Evolutionary conservation across 2,329 filamentous ascomycete species (phyloP), one percentile per base, ranked within the genome.

Genomic region (Phoma sp.): DNA sequence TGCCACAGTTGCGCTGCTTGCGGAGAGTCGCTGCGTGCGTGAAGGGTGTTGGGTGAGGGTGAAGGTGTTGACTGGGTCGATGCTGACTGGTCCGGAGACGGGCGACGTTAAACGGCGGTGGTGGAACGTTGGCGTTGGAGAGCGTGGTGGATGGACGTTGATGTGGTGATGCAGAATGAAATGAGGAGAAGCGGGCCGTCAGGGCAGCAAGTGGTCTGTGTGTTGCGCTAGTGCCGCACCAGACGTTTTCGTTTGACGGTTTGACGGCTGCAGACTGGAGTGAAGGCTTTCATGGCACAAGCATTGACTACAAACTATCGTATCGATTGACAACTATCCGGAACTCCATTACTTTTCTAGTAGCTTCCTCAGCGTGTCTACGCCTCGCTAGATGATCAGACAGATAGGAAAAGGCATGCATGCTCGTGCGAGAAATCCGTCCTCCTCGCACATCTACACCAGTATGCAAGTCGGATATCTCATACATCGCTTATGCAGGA

Each of bases 401-500:
- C 53, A 58, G 37, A 58, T 62, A 58, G 49, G 52, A 52, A 62
- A 53, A 42, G 42, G 46, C 47, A 50, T 51, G 53, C 50, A 55
- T 49, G 56, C 54, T 56, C 53, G 54, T 52, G 46, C 58, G 72
- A 73, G 73, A 74, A 66, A 76, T 76, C 73, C 73, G 68, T 76
- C 73, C 72, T 75, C 71, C 73, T 69, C 74, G 71, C 73, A 73
- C 65, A 52, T 58, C 64, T 68, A 61, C 64, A 46, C 57, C 60
- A 69, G 64, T 68, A 74, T 74, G 73, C 73, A 76, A 75, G 73
- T 76, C 67, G 73, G 72, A 76, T 75, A 75, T 75, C 73, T 73
- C 72, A 64, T 62, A 67, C 60, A 42, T 59, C 59, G 58, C 67
- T 69, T 72, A 74, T 74, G 68, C 69, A 73, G 59, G 48, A 45